Base-by-base conservation (phyloP, 768 basidiomycete species). In the Psilocybe azurescens region DNA sequence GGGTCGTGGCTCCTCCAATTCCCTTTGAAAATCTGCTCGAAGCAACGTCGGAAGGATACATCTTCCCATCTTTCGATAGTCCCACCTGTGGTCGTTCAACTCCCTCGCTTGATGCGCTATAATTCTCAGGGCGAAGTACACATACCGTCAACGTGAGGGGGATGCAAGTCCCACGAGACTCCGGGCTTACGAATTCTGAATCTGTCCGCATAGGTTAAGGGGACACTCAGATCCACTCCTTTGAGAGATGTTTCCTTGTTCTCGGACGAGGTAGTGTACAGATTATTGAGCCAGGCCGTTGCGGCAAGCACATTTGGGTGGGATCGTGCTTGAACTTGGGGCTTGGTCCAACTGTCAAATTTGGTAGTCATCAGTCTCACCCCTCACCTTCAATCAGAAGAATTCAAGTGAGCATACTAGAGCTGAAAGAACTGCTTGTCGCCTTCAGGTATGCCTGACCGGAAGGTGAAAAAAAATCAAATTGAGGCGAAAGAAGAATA, bases 11-110 rank as follows among this genome's bases (percentile, higher is more conserved):
- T 68, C 36, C 78, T 78, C 89, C 89, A 91, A 54, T 84, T 75
- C 0, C 89, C 88, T 29, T 70, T 72, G 50, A 92, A 77, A 53
- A 92, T 88, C 52, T 85, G 82, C 5, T 75, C 76, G 65, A 89
- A 91, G 69, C 86, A 90, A 4, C 74, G 76, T 53, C 87, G 78
- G 73, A 86, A 88, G 5, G 66, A 70, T 1, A 78, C 72, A 71
- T 91, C 88, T 73, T 90, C 86, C 89, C 88, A 89, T 11, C 93
- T 80, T 72, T 95, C 93, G 29, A 93, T 86, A 0, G 84, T 74
- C 7, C 91, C 91, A 6, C 91, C 92, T 84, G 8, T 30, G 14
- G 14, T 14, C 5, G 14, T 14, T n/a, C 11, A n/a, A 16, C 5
- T 8, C 11, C 2, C 41, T 8, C 14, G 41, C 24, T 44, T 44